Evolutionary conservation across 164 flowering plant genomes (phyloP), one percentile per base, ranked within the genome.

Genomic region (Liriodendron chinense): DNA sequence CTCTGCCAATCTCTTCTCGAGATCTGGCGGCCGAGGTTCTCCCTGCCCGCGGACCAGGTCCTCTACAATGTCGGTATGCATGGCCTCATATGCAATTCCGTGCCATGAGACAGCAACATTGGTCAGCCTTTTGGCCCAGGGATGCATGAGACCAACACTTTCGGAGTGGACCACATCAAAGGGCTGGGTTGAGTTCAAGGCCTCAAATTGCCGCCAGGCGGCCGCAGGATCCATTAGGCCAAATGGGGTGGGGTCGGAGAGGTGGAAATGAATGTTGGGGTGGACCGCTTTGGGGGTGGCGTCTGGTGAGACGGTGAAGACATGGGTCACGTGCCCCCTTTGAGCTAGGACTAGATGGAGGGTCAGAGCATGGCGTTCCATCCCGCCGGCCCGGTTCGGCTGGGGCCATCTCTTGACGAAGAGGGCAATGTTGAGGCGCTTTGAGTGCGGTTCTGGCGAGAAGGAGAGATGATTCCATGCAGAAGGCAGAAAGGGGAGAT

Each of bases 281-380:
- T 65, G 20, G 1, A 83, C 76, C 67, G 80, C 84, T 22, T 8
- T 57, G 0, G 76, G 10, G 9, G 86, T 23, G 25, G 65, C 23
- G 74, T 20, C 23, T 1, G 84, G 18, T 10, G 59, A 53, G 59
- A 16, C 74, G 1, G 84, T 82, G 76, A 77, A 82, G 72, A 82
- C 72, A 65, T 82, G 82, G 18, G 79, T 72, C 10, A 79, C 76
- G 28, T 82, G 84, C 23, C 84, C 84, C 68, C 84, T 68, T 74
- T 72, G 69, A 23, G 84, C 80, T 0, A 79, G 84, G 25, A 70
- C 83, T 14, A 82, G 84, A 74, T 91, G 93, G 57, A 93, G 93
- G 24, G 97, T 91, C 50, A 82, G 68, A 69, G 97, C 97, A 65
- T 93, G 97, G 3, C 94, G 80, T 74, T 91, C 97, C 28, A 91